phyloP scores from a whole-genome alignment of 371 early-diverging fungal genomes.

The Catenaria anguillulae region DNA sequence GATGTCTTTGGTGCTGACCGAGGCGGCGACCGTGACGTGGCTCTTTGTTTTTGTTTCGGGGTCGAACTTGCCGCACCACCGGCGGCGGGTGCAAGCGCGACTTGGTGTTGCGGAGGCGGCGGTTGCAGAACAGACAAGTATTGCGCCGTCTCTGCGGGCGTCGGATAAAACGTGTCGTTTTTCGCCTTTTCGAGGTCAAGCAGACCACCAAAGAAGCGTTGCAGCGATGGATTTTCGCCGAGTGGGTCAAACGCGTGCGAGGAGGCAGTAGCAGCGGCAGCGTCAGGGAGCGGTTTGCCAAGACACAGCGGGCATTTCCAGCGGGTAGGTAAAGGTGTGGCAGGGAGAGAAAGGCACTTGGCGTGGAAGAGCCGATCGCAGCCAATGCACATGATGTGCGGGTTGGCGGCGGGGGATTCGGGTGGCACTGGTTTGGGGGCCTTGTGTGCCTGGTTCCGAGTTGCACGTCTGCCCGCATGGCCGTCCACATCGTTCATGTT shows the following conservation, averaged over 20 bases:
- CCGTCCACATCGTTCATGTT: no score
- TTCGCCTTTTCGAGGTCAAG: constrained; percentile 18
- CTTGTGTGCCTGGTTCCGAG: no score
- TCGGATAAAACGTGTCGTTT: constrained; percentile 12
- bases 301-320: neutral
- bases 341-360: neutral
- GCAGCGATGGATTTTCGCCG: neutral
- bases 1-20: no score
- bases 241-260: neutral
- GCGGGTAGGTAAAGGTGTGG: neutral
- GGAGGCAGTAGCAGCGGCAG: neutral
- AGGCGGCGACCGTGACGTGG: no score
- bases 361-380: neutral
- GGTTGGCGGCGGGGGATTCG: neutral
- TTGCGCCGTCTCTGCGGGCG: constrained; percentile 7
- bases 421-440: no score
- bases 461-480: no score
- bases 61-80: no score
- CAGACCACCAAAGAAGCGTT: constrained; percentile 17
- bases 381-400: constrained; percentile 4
- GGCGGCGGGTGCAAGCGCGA: no score
- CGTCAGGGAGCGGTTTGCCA: neutral
- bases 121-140: constrained; percentile 4
- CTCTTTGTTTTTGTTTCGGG: no score
- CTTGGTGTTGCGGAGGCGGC: no score